A percentile compares a stretch with the other conserved stretches of the same genome.
Evolutionary conservation across 129 eudicot genomes (phyloP).

Genomic region (Helichrysum umbraculigerum): DNA sequence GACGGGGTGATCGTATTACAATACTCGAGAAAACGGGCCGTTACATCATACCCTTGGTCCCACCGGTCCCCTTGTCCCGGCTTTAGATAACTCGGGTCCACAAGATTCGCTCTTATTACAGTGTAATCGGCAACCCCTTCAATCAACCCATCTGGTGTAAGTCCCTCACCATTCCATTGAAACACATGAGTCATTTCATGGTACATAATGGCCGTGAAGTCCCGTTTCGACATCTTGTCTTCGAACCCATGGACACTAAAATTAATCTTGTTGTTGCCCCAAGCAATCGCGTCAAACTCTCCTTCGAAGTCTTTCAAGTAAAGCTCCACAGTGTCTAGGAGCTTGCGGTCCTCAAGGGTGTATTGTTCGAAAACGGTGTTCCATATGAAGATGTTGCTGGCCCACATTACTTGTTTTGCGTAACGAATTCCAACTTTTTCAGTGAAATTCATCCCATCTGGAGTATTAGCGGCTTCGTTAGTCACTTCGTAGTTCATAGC

Average conservation of each 20-base stretch:
- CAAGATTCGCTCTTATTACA: neutral
- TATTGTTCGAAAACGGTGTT: conserved; percentile 1
- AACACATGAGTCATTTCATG: conserved; percentile 38
- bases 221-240: conserved; percentile 1
- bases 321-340: neutral
- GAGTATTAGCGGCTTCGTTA: neutral
- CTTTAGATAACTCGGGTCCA: neutral
- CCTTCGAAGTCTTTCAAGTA: neutral
- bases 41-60: conserved; percentile 27
- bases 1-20: neutral
- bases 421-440: conserved; percentile 1
- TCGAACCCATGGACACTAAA: neutral
- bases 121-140: conserved; percentile 34
- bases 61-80: conserved; percentile 15
- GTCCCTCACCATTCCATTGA: conserved; percentile 38
- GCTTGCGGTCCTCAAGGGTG: conserved; percentile 5
- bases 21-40: conserved; percentile 1
- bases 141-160: neutral
- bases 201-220: conserved; percentile 20
- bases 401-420: conserved; percentile 12
- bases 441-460: conserved; percentile 15
- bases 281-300: neutral
- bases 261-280: conserved; percentile 20
- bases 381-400: conserved; percentile 13
- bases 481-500: neutral